These are phyloP conservation scores for Diaporthe vexans DNA, from an alignment of 2,329 filamentous ascomycete genomes.

Conservation along the genomic window DNA sequence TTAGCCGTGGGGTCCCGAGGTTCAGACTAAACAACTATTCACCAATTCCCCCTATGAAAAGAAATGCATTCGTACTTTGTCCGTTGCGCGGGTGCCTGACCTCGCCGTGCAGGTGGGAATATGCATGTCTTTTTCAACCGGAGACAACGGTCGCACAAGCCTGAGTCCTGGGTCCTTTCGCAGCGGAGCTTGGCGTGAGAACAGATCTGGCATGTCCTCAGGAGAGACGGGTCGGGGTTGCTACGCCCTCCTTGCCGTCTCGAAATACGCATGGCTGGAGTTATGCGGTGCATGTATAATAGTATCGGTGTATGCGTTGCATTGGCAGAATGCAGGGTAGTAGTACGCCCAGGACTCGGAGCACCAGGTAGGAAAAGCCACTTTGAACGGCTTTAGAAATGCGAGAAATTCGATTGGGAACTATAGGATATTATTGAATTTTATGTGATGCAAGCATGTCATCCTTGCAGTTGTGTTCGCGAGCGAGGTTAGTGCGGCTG, in stretches of 20 bases:
- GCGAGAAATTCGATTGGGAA: neutral
- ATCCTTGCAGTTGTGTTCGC: neutral
- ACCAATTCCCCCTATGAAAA: too few species aligned
- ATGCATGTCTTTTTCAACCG: conserved; percentile 51
- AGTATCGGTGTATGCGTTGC: neutral
- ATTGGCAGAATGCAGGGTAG: neutral
- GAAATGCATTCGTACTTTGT: neutral
- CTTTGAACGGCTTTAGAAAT: neutral
- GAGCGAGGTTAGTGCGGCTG: neutral
- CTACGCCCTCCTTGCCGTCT: neutral
- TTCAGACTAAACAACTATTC: too few species aligned
- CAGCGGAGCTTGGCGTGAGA: conserved; percentile 54
- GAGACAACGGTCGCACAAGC: conserved; percentile 51
- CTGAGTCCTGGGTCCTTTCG: conserved; percentile 52
- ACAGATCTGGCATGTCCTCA: conserved; percentile 53
- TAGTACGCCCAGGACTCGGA: neutral
- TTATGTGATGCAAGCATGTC: neutral
- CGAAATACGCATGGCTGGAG: neutral
- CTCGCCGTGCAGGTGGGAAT: conserved; percentile 48
- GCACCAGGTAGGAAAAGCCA: rapidly evolving
- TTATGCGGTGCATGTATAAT: too few species aligned
- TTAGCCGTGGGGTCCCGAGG: neutral
- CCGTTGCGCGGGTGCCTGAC: neutral
- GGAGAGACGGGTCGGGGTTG: conserved; percentile 16
- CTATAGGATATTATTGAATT: neutral